These are phyloP conservation scores for Hypoxylon trugodes DNA, from an alignment of 495 filamentous ascomycete species.

Conservation along the genomic window DNA sequence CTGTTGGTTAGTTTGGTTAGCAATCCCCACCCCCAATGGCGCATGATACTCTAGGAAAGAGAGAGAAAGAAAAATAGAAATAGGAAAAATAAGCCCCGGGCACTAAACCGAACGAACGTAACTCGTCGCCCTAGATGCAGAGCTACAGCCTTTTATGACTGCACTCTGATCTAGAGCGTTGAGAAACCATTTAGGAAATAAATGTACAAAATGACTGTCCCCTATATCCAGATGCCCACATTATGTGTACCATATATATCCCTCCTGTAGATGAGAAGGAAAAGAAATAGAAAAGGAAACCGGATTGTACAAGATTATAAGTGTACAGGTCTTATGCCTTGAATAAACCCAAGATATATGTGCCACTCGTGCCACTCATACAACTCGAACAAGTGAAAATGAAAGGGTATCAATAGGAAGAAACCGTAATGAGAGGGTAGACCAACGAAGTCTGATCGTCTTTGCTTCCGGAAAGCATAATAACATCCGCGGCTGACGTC, in stretches of 20 bases:
- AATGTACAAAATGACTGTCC: conserved; percentile 25
- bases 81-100: not conserved
- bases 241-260: not conserved
- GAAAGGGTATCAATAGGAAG: conserved; percentile 33
- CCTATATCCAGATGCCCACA: conserved; percentile 2
- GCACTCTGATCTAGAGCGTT: conserved; percentile 53
- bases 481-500: conserved; percentile 92
- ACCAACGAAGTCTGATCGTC: conserved; percentile 93
- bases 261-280: not conserved
- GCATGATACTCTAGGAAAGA: not conserved
- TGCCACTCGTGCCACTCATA: not conserved
- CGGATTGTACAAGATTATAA: conserved; percentile 7
- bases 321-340: conserved; percentile 5
- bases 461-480: conserved; percentile 98
- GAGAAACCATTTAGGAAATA: conserved; percentile 25
- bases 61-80: not conserved
- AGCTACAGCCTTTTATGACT: conserved; percentile 47
- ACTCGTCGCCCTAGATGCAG: conserved; percentile 63
- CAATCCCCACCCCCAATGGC: not conserved
- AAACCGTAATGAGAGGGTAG: conserved; percentile 49
- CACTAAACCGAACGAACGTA: conserved; percentile 55
- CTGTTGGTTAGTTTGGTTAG: conserved; percentile 48
- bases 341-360: conserved; percentile 2
- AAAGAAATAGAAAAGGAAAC: not conserved
- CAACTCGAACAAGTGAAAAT: conserved; percentile 1